phyloP scores from a whole-genome alignment of 1,284 basidiomycete species.

The Melampsora larici-populina region DNA sequence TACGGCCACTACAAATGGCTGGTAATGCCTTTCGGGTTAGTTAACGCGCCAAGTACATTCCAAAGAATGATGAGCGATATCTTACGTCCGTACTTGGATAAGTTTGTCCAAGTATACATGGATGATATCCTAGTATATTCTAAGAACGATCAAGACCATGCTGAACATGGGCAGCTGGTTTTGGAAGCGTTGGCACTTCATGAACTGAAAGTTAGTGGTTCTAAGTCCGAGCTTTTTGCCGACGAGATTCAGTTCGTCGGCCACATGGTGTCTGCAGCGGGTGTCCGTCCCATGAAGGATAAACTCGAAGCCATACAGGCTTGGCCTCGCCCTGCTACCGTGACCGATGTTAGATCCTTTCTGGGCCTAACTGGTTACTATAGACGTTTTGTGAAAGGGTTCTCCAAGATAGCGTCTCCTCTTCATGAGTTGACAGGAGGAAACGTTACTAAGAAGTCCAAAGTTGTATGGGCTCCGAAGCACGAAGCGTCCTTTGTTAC shows the following conservation, averaged over 20 bases:
- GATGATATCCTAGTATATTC: constrained; percentile 32
- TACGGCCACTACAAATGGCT: constrained; percentile 27
- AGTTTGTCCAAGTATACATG: constrained; percentile 16
- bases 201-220: not conserved
- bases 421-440: constrained; percentile 7
- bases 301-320: constrained; percentile 2
- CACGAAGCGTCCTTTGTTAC: not conserved
- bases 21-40: constrained; percentile 32
- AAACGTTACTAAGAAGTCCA: not conserved
- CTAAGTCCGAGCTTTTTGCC: not conserved
- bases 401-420: not conserved
- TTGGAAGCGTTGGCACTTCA: not conserved
- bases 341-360: constrained; percentile 14
- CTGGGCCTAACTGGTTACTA: too few relatives aligned
- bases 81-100: constrained; percentile 5
- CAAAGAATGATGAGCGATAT: constrained; percentile 20
- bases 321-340: constrained; percentile 24
- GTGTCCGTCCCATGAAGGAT: not conserved
- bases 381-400: constrained; percentile 16
- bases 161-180: not conserved
- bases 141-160: not conserved
- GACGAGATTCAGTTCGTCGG: too few relatives aligned
- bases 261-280: not conserved
- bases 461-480: not conserved
- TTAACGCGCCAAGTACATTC: constrained; percentile 21